Evolutionary conservation across 768 basidiomycete genomes (phyloP), one percentile per base, ranked within the genome.

Genomic region (Hemileccinum rubropunctum): DNA sequence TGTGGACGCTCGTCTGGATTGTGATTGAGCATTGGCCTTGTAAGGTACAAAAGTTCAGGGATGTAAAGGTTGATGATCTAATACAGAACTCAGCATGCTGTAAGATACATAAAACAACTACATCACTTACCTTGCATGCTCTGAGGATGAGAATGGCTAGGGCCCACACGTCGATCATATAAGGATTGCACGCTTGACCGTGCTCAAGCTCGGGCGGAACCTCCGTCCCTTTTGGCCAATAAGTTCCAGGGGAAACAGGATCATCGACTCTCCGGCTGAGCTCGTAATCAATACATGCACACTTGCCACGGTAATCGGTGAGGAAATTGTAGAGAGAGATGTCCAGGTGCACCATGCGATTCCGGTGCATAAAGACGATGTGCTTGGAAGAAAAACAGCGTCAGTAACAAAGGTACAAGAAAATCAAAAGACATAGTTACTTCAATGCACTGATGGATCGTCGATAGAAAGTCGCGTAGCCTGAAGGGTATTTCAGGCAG

Each of bases 251-350:
- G 43, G 60, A 57, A 18, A 64, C 49, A 4, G 60, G 38, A 34
- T 64, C 66, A 42, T 77, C 72, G 60, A 81, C 82, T 40, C 74
- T 74, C 17, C 76, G 79, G 60, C 84, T 86, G 13, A 79, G 62
- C 62, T 89, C 86, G 55, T 80, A 89, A 63, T 90, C 88, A 52
- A 88, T 89, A 58, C 77, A 88, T 0, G 84, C 84, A 62, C 81
- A 89, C 42, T 71, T 77, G 11, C 83, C 82, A 35, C 75, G 62
- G 58, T 78, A 80, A 63, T 89, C 77, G 15, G 85, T 83, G 46
- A 90, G 68, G 44, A 89, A 69, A 60, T 90, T 90, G 52, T 76
- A 76, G 32, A 83, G 58, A 10, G 85, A 87, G 40, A 89, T 83
- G 60, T 90, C 88, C 36, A 89, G 71, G 62, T 90, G 87, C 6